These are phyloP conservation scores for Aspergillus aculeatus DNA, from an alignment of 2,329 filamentous ascomycete genomes.

Conservation along the genomic window DNA sequence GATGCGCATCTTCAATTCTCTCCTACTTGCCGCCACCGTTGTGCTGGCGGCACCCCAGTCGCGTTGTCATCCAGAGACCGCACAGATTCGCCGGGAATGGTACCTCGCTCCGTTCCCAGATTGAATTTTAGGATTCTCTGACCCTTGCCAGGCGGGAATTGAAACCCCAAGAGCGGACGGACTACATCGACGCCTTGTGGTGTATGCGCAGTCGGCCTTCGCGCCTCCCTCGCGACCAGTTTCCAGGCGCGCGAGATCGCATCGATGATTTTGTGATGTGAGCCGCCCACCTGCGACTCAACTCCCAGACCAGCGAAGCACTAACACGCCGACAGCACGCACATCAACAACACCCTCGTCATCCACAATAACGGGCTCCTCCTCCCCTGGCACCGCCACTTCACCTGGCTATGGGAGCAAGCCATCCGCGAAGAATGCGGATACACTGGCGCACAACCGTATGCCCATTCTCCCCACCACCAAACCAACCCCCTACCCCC, in stretches of 20 bases:
- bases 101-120: neutral
- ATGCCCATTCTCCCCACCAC: neutral
- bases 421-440: slow-evolving; percentile 18
- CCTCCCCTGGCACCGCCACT: slow-evolving; percentile 21
- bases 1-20: neutral
- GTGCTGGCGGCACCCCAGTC: neutral
- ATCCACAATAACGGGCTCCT: slow-evolving; percentile 22
- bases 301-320: neutral
- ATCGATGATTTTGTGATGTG: slow-evolving; percentile 32
- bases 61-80: neutral
- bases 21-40: neutral
- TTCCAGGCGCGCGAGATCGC: slow-evolving; percentile 26
- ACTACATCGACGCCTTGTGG: slow-evolving; percentile 26
- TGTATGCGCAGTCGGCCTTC: slow-evolving; percentile 23
- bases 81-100: slow-evolving; percentile 13
- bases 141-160: slow-evolving; percentile 21
- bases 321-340: slow-evolving; percentile 11
- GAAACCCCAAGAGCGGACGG: slow-evolving; percentile 15
- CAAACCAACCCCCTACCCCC: neutral
- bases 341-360: slow-evolving; percentile 29
- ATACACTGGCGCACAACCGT: slow-evolving; percentile 17
- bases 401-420: slow-evolving; percentile 14
- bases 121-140: neutral
- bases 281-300: neutral
- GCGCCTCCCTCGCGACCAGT: slow-evolving; percentile 19